phyloP scores from a whole-genome alignment of 2,329 filamentous ascomycete genomes.

The Clathrospora elynae region DNA sequence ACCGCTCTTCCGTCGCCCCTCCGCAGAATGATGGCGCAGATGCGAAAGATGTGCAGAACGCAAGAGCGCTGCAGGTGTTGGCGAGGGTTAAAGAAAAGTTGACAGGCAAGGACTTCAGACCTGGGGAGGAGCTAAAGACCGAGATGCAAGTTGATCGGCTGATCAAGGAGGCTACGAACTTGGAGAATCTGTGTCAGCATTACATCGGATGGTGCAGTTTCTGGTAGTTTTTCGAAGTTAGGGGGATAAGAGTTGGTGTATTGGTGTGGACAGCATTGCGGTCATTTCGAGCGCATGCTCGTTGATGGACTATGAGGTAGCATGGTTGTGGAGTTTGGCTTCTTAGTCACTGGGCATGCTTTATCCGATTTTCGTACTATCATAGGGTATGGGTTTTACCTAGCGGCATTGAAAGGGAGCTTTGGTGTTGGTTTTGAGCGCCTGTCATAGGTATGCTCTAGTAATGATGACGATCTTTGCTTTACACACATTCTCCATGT shows the following conservation, averaged over 20 bases:
- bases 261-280: background rate
- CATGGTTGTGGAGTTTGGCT: constrained; percentile 6
- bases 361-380: constrained; percentile 3
- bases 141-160: constrained; percentile 91
- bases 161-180: constrained; percentile 90
- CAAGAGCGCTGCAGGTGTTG: constrained; percentile 87
- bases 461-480: background rate
- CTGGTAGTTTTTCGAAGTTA: constrained; percentile 64
- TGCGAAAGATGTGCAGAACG: constrained; percentile 82
- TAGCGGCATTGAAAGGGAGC: constrained; percentile 5
- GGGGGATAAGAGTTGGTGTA: background rate
- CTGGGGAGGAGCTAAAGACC: constrained; percentile 75
- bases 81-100: constrained; percentile 93
- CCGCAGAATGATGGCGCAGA: constrained; percentile 49
- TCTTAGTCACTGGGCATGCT: constrained; percentile 1
- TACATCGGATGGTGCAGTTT: constrained; percentile 99
- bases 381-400: background rate
- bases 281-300: background rate
- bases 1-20: constrained; percentile 42
- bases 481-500: background rate
- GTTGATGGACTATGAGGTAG: constrained; percentile 5
- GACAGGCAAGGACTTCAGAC: constrained; percentile 89
- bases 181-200: constrained; percentile 98
- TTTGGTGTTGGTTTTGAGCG: constrained; percentile 4
- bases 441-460: background rate